These are phyloP conservation scores for Dothistroma pini DNA, from an alignment of 2,329 filamentous ascomycete species.

Conservation along the genomic window DNA sequence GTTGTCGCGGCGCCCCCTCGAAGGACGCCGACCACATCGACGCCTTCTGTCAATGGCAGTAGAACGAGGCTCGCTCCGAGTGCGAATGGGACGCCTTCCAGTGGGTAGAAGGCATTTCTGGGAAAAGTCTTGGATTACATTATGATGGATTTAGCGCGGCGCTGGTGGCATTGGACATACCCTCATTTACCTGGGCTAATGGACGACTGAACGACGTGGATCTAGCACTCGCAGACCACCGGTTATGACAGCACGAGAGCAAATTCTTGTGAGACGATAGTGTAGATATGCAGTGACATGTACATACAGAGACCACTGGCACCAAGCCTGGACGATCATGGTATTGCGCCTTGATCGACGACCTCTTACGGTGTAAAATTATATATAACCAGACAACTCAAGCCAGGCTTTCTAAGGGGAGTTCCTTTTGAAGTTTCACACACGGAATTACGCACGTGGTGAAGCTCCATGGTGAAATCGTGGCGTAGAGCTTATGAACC, in stretches of 20 bases:
- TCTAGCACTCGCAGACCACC: background rate
- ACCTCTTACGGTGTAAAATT: too few species aligned
- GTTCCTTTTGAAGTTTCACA: too few species aligned
- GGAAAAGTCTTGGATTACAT: conserved; percentile 1
- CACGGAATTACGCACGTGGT: background rate
- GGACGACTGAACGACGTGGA: background rate
- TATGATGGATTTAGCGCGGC: conserved; percentile 8
- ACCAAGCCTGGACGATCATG: background rate
- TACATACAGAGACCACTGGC: background rate
- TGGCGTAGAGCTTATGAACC: background rate
- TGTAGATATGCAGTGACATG: conserved; percentile 4
- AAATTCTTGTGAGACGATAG: background rate
- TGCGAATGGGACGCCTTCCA: background rate
- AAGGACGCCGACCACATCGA: conserved; percentile 10
- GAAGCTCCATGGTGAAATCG: background rate
- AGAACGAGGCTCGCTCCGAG: background rate
- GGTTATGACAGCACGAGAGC: background rate
- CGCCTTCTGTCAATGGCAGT: conserved; percentile 6
- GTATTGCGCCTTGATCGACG: background rate
- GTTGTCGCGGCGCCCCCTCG: conserved; percentile 28
- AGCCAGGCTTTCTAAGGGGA: too few species aligned
- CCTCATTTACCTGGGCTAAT: background rate
- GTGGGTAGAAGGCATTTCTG: conserved; percentile 2
- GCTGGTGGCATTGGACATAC: conserved; percentile 4
- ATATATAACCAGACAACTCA: too few species aligned